Evolutionary conservation across 2,329 filamentous ascomycete genomes (phyloP), one percentile per base, ranked within the genome.

Genomic region (Colletotrichum tamarilloi): DNA sequence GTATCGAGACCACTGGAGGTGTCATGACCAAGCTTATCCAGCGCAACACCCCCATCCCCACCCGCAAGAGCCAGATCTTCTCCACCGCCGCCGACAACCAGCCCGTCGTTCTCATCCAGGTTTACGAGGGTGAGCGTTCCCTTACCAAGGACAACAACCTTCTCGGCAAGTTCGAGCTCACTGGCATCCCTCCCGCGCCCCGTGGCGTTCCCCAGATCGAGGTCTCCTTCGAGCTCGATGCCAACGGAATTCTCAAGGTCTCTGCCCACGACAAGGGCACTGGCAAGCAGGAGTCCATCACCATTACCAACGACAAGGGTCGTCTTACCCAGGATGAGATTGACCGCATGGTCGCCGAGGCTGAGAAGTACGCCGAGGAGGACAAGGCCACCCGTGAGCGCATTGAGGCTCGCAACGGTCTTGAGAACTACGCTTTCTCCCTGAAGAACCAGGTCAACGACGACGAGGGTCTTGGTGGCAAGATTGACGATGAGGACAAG

Each of bases 371-470:
- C 84, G 97, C 97, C 82, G 97, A 99, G 85, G 97, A 98, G 87
- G 97, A 99, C 89, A 98, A 98, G 92, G 95, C 95, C 76, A 97
- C 94, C 81, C 95, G 95, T 83, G 94, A 97, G 88, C 95, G 95
- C 87, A 98, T 99, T 79, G 95, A 98, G 89, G 93, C 95, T 79
- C 93, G 96, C 83, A 98, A 99, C 87, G 92, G 92, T 79, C 93
- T 99, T 75, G 97, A 99, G 92, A 98, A 98, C 92, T 99, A 98
- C 87, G 95, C 95, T 79, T 98, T 97, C 92, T 96, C 91, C 88
- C 89, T 99, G 80, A 98, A 98, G 94, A 98, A 98, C 93, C 97
- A 98, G 90, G 93, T 95, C 88, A 96, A 95, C 84, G 97, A 99
- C 77, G 94, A 97, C 79, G 95, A 98, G 76, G 97, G 96, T 84